Evolutionary conservation across 2,329 filamentous ascomycete genomes (phyloP), one percentile per base, ranked within the genome.

Genomic region (Clathrospora elynae): DNA sequence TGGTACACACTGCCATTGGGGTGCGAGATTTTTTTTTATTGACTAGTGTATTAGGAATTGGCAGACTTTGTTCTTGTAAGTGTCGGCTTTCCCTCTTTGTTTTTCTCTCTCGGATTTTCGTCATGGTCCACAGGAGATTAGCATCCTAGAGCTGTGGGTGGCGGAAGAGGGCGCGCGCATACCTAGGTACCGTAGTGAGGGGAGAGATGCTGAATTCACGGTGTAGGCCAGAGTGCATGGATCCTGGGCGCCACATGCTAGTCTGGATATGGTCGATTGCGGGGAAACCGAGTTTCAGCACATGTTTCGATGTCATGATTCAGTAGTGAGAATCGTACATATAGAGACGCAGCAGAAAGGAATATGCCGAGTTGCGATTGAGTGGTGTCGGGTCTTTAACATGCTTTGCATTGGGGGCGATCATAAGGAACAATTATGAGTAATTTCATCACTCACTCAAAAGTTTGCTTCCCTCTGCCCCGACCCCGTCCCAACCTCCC

Each of bases 401-500:
- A n/a, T n/a, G n/a, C n/a, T n/a, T n/a, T n/a, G n/a, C n/a, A n/a
- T n/a, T n/a, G n/a, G n/a, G n/a, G n/a, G n/a, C n/a, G n/a, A n/a
- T n/a, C n/a, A n/a, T n/a, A n/a, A n/a, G n/a, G n/a, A n/a, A n/a
- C n/a, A n/a, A n/a, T n/a, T n/a, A n/a, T n/a, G n/a, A n/a, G n/a
- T 5, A 9, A 18, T n/a, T 26, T 35, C 8, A 35, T n/a, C n/a
- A n/a, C 3, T 30, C n/a, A 17, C 24, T 39, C 28, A 25, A 28
- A 53, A 57, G 12, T 41, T 48, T 6, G 54, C 62, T 16, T 44
- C 49, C 36, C 64, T 54, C 24, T 54, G 47, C 4, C 64, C 57
- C 3, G 60, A 60, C 6, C 52, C 58, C 8, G 56, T 64, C 1
- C 80, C 79, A 51, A 81, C 64, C 67, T 84, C 78, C 0, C 81